Evolutionary conservation across 257 asterid species (phyloP).

Genomic region (Parsonsia alboflavescens): DNA sequence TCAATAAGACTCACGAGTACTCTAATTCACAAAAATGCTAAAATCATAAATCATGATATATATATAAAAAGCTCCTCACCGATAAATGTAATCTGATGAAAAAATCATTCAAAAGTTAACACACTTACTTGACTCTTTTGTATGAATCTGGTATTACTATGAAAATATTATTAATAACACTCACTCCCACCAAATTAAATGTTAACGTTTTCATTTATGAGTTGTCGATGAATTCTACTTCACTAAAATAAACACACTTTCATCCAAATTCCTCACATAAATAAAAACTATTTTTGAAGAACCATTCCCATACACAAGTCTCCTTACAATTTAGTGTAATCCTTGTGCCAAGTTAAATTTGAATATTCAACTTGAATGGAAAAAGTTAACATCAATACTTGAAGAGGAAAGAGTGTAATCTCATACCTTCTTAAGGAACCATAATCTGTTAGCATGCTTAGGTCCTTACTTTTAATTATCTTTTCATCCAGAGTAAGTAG

Average conservation of each 20-base stretch:
- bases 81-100: not conserved
- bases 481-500: slow-evolving; percentile 39
- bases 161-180: not conserved
- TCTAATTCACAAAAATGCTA: not conserved
- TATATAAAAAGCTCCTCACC: not conserved
- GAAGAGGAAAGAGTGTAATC: slow-evolving; percentile 7
- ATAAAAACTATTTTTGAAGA: not conserved
- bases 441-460: slow-evolving; percentile 20
- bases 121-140: not conserved
- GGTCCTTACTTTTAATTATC: slow-evolving; percentile 18
- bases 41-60: not conserved
- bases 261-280: not conserved
- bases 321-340: not conserved
- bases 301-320: not conserved
- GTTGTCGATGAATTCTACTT: not conserved
- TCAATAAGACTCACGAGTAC: not conserved
- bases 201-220: not conserved
- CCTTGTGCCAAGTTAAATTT: not conserved
- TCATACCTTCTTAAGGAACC: slow-evolving; percentile 46
- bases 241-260: not conserved
- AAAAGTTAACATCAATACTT: not conserved
- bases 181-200: not conserved
- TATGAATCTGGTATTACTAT: not conserved
- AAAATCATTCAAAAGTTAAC: not conserved
- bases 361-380: not conserved